These are phyloP conservation scores for Glycyrrhiza uralensis DNA, from an alignment of 306 rosid genomes.

Conservation along the genomic window DNA sequence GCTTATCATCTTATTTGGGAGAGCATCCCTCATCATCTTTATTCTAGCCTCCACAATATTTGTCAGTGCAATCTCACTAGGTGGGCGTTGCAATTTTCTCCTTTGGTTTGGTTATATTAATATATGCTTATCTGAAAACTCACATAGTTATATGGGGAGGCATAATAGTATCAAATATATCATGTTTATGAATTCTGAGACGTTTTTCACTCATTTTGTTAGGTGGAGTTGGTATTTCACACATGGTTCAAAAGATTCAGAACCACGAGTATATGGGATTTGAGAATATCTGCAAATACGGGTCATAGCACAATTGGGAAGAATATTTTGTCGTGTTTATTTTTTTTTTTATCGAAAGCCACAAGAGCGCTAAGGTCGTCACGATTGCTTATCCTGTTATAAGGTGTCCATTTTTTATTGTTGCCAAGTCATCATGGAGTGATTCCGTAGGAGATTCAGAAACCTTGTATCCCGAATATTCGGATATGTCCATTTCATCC, in stretches of 20 bases:
- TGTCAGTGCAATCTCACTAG: constrained; percentile 71
- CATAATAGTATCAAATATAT: background rate
- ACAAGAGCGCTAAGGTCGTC: background rate
- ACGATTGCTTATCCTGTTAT: background rate
- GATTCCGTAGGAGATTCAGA: constrained; percentile 6
- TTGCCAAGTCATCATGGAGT: constrained; percentile 12
- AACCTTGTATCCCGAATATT: constrained; percentile 12
- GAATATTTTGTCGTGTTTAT: constrained; percentile 8
- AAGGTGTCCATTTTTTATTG: background rate
- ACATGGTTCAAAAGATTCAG: constrained; percentile 50
- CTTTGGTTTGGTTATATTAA: background rate
- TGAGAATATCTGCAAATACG: constrained; percentile 73
- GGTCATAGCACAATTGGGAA: constrained; percentile 22
- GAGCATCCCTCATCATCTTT: constrained; percentile 89
- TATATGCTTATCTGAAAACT: background rate
- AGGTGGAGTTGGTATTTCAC: constrained; percentile 88
- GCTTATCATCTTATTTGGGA: constrained; percentile 57
- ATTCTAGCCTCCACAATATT: constrained; percentile 74
- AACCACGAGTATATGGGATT: constrained; percentile 80
- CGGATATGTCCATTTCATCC: background rate
- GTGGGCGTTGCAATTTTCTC: constrained; percentile 28
- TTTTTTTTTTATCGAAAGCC: background rate
- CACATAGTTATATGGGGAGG: background rate
- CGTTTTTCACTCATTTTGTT: background rate
- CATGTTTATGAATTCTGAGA: constrained; percentile 6